These are phyloP conservation scores for Neurospora discreta DNA, from an alignment of 495 filamentous ascomycete species.

Conservation along the genomic window DNA sequence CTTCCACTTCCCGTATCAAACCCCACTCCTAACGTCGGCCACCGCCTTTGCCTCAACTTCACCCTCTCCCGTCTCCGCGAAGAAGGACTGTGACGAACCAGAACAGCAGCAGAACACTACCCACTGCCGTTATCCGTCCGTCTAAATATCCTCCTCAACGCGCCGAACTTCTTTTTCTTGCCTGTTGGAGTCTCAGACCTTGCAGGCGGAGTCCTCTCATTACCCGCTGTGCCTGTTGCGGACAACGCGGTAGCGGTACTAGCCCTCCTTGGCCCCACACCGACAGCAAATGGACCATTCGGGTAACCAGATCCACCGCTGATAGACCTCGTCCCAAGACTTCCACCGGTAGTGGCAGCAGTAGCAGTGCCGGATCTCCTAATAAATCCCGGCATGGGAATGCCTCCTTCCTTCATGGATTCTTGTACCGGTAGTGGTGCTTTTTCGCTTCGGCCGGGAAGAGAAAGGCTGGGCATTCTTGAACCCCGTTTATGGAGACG, in stretches of 20 bases:
- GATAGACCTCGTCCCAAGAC: constrained; percentile 21
- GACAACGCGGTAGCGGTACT: constrained; percentile 4
- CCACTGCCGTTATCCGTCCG: constrained; percentile 17
- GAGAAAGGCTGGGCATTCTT: not conserved
- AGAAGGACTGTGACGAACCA: not conserved
- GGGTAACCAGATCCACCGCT: constrained; percentile 4
- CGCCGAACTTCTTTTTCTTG: constrained; percentile 52
- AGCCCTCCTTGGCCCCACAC: constrained; percentile 5
- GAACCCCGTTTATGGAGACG: not conserved
- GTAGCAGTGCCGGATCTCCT: not conserved
- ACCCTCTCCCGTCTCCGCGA: not conserved
- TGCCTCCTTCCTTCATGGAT: constrained; percentile 1
- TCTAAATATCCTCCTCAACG: constrained; percentile 45
- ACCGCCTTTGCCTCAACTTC: not conserved
- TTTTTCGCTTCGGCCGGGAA: not conserved
- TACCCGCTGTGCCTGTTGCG: not conserved
- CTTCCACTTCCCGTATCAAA: not conserved
- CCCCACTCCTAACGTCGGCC: not conserved
- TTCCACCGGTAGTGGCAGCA: constrained; percentile 1
- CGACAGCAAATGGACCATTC: constrained; percentile 1
- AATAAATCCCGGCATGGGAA: not conserved
- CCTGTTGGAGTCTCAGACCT: constrained; percentile 17
- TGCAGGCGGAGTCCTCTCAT: constrained; percentile 12
- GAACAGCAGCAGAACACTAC: not conserved
- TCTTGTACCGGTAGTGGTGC: constrained; percentile 21